Percentiles rank a stretch among this genome's conserved stretches.
Evolutionary conservation across 2,329 filamentous ascomycete genomes (phyloP).

Genomic region (Cercospora sesami): DNA sequence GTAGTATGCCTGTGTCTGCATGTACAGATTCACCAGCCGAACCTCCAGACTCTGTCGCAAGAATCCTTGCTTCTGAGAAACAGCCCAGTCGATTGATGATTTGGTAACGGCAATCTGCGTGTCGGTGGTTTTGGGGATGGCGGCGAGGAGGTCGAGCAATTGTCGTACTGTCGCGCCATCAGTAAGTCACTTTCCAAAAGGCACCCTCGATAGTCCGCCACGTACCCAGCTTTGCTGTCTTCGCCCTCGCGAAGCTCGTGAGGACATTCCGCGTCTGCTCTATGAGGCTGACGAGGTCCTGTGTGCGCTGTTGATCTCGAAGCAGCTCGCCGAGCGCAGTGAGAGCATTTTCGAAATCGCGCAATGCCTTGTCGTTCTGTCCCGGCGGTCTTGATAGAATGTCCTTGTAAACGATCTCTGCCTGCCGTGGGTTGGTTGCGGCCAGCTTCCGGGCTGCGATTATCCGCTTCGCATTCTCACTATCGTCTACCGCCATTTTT

Average conservation of each 20-base stretch:
- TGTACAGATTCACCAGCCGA: constrained; percentile 87
- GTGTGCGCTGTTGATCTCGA: constrained; percentile 76
- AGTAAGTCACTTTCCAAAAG: background rate
- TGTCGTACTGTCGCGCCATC: constrained; percentile 67
- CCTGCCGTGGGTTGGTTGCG: constrained; percentile 77
- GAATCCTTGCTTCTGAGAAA: constrained; percentile 90
- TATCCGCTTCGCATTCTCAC: constrained; percentile 65
- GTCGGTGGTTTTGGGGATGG: constrained; percentile 92
- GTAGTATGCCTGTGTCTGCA: constrained; percentile 97
- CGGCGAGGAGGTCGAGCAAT: constrained; percentile 90
- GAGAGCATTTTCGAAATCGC: constrained; percentile 88
- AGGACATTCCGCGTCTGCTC: constrained; percentile 87
- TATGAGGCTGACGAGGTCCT: constrained; percentile 86
- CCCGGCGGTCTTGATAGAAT: constrained; percentile 83
- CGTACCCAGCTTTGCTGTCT: constrained; percentile 95
- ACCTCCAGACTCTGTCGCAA: constrained; percentile 97
- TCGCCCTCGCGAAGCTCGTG: constrained; percentile 96
- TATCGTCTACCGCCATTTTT: constrained; percentile 53
- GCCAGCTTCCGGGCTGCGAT: constrained; percentile 83
- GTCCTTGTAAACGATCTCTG: constrained; percentile 84
- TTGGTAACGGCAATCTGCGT: constrained; percentile 93
- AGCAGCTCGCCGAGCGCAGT: constrained; percentile 90
- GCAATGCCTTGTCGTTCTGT: constrained; percentile 79
- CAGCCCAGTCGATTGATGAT: constrained; percentile 99
- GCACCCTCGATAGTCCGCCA: background rate